These are phyloP conservation scores for Cutaneotrichosporon sp. DNA, from an alignment of 1,284 basidiomycete genomes.

Conservation along the genomic window DNA sequence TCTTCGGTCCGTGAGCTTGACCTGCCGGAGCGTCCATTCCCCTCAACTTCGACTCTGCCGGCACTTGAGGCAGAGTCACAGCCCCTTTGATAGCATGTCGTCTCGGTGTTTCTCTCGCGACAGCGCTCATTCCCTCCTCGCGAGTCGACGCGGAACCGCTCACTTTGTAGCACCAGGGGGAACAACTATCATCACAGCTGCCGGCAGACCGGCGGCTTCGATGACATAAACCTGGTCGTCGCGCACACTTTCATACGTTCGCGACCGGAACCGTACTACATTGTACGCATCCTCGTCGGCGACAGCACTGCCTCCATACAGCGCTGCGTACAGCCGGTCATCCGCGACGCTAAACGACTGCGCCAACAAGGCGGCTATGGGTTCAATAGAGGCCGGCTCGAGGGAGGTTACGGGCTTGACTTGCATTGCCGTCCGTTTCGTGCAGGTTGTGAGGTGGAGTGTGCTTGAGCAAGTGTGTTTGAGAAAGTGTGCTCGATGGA, in stretches of 20 bases:
- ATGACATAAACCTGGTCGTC: background rate
- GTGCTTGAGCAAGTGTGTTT: too few relatives aligned
- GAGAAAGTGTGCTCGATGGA: too few relatives aligned
- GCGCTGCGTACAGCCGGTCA: conserved; percentile 1
- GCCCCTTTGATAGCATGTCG: too few relatives aligned
- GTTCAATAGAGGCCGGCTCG: background rate
- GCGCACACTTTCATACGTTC: conserved; percentile 3
- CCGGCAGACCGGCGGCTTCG: background rate
- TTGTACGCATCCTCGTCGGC: background rate
- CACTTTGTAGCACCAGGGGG: background rate
- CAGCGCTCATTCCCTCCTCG: too few relatives aligned
- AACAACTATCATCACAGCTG: background rate
- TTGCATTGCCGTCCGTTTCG: too few relatives aligned
- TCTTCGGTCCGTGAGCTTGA: too few relatives aligned
- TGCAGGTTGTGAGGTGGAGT: too few relatives aligned
- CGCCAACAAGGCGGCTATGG: conserved; percentile 1
- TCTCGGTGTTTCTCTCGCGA: too few relatives aligned
- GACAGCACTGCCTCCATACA: conserved; percentile 4
- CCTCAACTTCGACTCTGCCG: too few relatives aligned
- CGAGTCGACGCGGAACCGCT: background rate
- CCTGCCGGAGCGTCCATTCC: too few relatives aligned
- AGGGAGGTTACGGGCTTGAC: background rate
- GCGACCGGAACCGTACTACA: background rate
- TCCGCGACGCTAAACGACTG: conserved; percentile 3
- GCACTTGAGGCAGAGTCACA: too few relatives aligned